Evolutionary conservation across 2,329 filamentous ascomycete genomes (phyloP).

Genomic region (Phaeoacremonium minimum): DNA sequence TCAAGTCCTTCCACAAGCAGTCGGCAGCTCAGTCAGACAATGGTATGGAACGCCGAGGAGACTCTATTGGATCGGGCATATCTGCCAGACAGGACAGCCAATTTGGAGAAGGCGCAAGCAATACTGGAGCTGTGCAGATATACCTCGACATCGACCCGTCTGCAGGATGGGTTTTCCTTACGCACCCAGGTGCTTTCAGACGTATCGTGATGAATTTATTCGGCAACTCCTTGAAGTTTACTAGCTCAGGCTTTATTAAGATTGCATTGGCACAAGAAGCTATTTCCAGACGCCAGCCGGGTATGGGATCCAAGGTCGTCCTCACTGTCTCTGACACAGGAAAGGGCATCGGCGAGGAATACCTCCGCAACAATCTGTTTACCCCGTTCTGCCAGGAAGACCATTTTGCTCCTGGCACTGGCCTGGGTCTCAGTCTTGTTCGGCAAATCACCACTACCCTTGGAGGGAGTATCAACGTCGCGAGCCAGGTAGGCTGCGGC

Average conservation of each 20-base stretch:
- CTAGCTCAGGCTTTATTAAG: constrained; percentile 20
- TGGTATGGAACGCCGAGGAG: too few species aligned
- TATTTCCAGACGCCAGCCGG: constrained; percentile 3
- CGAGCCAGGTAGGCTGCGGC: constrained; percentile 32
- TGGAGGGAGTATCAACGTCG: constrained; percentile 54
- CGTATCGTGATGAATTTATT: constrained; percentile 53
- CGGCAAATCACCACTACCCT: constrained; percentile 53
- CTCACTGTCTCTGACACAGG: constrained; percentile 60
- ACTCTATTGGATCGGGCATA: too few species aligned
- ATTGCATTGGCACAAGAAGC: constrained; percentile 11
- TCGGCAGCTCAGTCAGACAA: too few species aligned
- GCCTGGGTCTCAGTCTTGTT: constrained; percentile 63
- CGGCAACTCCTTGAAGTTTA: constrained; percentile 50
- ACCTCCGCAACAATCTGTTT: constrained; percentile 55
- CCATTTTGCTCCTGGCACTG: constrained; percentile 53
- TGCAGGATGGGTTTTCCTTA: constrained; percentile 43
- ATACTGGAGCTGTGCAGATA: constrained; percentile 7
- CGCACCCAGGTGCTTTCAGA: constrained; percentile 41
- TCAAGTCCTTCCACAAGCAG: too few species aligned
- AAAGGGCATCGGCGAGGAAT: constrained; percentile 60
- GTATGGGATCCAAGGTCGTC: constrained; percentile 15
- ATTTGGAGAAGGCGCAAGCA: too few species aligned
- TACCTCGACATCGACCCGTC: constrained; percentile 39
- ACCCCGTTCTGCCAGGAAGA: constrained; percentile 64
- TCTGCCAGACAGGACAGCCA: too few species aligned